These are phyloP conservation scores for Sphenostylis stenocarpa DNA, from an alignment of 306 rosid species.

Conservation along the genomic window DNA sequence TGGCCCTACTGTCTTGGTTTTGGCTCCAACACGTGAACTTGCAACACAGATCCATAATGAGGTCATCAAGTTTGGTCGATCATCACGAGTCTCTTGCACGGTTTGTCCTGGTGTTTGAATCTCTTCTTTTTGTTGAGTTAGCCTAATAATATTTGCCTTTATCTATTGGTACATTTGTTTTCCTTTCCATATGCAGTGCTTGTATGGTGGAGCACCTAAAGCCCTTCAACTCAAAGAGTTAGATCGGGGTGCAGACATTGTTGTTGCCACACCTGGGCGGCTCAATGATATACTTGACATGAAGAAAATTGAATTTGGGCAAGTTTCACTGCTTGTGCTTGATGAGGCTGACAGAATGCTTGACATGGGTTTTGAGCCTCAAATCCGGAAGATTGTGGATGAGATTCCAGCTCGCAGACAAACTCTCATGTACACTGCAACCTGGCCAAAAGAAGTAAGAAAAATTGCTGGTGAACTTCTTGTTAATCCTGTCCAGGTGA, in stretches of 20 bases:
- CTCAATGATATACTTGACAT: constrained; percentile 96
- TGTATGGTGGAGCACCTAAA: constrained; percentile 98
- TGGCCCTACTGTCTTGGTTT: constrained; percentile 95
- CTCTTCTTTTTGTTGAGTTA: neutral
- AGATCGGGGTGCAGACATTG: constrained; percentile 95
- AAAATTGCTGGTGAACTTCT: constrained; percentile 96
- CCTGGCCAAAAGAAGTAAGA: constrained; percentile 99
- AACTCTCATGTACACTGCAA: constrained; percentile 98
- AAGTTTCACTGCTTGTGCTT: constrained; percentile 95
- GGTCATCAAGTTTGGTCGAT: constrained; percentile 82
- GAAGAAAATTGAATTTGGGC: constrained; percentile 83
- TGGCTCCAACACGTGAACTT: constrained; percentile 99
- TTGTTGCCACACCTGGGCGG: constrained; percentile 99
- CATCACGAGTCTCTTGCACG: constrained; percentile 91
- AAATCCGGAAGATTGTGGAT: constrained; percentile 93
- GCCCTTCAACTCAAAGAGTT: constrained; percentile 87
- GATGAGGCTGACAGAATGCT: constrained; percentile 99
- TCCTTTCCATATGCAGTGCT: constrained; percentile 65
- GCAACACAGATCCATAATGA: constrained; percentile 98
- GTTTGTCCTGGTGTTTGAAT: constrained; percentile 49
- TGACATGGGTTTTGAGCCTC: constrained; percentile 99
- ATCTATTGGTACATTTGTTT: constrained; percentile 19
- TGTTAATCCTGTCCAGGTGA: constrained; percentile 94
- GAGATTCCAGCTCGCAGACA: constrained; percentile 96
- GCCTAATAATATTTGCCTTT: constrained; percentile 12